phyloP scores from a whole-genome alignment of 192 early-diverging fungal genomes.

The Diversispora eburnea region DNA sequence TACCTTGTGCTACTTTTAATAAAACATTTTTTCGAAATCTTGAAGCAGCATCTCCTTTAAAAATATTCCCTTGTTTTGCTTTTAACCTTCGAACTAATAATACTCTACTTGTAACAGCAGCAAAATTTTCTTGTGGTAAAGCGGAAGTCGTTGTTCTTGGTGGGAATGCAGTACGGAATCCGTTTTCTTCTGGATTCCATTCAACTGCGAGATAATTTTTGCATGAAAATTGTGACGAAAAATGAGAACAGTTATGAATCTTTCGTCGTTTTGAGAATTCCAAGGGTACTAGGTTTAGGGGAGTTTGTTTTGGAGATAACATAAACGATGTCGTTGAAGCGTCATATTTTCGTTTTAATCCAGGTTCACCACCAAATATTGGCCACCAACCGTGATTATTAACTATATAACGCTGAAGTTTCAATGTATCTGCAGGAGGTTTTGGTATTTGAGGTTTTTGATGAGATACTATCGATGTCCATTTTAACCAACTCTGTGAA shows the following conservation, averaged over 20 bases:
- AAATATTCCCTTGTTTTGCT: conserved; percentile 25
- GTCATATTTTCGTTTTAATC: conserved; percentile 16
- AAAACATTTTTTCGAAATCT: conserved; percentile 27
- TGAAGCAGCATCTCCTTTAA: conserved; percentile 25
- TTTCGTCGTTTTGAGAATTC: conserved; percentile 22
- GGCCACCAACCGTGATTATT: conserved; percentile 29
- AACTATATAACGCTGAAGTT: conserved; percentile 26
- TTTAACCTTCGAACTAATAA: conserved; percentile 29
- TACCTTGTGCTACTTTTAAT: conserved; percentile 24
- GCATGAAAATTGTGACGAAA: conserved; percentile 28
- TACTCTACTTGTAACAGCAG: conserved; percentile 28
- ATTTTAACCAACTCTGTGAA: conserved; percentile 23
- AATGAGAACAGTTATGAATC: conserved; percentile 28
- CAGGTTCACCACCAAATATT: conserved; percentile 26
- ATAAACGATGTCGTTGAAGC: conserved; percentile 1
- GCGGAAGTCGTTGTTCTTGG: conserved; percentile 27
- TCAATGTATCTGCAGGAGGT: conserved; percentile 6
- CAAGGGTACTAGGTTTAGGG: background rate
- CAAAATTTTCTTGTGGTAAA: conserved; percentile 29
- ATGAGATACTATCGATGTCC: conserved; percentile 13
- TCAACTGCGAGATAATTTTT: conserved; percentile 31
- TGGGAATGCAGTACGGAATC: conserved; percentile 4
- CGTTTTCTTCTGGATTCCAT: conserved; percentile 21
- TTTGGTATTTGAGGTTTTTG: conserved; percentile 16
- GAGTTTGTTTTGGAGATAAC: background rate